Conservation (phyloP, 225 moss, liverwort and hornwort species). For the Marchantia polymorpha region DNA sequence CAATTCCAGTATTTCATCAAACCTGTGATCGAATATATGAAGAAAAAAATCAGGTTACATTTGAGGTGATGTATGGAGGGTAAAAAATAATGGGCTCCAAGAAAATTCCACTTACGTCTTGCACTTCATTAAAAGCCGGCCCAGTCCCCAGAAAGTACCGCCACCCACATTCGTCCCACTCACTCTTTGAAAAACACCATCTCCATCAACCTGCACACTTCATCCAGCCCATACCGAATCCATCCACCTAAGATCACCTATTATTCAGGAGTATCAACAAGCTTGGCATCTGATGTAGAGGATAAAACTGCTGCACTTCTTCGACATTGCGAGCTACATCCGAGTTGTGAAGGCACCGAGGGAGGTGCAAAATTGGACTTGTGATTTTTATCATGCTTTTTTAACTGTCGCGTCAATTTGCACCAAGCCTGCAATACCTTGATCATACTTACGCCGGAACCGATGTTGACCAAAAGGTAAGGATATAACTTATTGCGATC, state of each 20-base stretch:
- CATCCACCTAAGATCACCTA: not conserved
- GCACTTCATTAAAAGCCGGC: slow-evolving; percentile 84
- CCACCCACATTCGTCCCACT: slow-evolving; percentile 97
- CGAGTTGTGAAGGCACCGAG: no score
- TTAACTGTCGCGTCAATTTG: not conserved
- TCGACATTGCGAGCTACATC: no score
- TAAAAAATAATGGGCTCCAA: not conserved
- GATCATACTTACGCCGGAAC: slow-evolving; percentile 94
- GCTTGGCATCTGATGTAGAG: no score
- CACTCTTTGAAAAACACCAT: slow-evolving; percentile 74
- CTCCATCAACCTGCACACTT: slow-evolving; percentile 64
- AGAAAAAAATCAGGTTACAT: not conserved
- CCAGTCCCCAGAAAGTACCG: slow-evolving; percentile 94
- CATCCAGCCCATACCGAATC: slow-evolving; percentile 26
- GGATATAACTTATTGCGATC: slow-evolving; percentile 68
- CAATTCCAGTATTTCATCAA: slow-evolving; percentile 90
- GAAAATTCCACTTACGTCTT: slow-evolving; percentile 40
- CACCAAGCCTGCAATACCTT: slow-evolving; percentile 46
- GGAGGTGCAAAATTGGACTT: no score
- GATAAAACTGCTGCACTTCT: no score
- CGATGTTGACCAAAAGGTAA: slow-evolving; percentile 89
- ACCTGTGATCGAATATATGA: slow-evolving; percentile 26
- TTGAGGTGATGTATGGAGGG: not conserved
- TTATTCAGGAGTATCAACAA: not conserved
- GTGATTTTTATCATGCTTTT: not conserved